These are phyloP conservation scores for Ascochyta lentis DNA, from an alignment of 2,329 filamentous ascomycete genomes.

Conservation along the genomic window DNA sequence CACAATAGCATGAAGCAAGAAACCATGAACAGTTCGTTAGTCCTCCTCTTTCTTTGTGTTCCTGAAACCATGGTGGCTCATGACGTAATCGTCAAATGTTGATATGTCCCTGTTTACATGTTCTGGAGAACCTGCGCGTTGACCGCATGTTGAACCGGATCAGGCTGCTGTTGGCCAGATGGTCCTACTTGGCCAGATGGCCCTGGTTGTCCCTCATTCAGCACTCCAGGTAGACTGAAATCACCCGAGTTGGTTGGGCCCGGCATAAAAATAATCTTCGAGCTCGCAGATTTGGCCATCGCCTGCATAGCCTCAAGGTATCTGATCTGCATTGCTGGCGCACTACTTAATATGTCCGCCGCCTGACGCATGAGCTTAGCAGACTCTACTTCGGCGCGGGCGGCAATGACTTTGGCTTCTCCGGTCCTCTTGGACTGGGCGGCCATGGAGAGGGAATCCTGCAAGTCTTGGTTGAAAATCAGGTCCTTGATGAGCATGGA, in stretches of 20 bases:
- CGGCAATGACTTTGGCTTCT: slow-evolving; percentile 97
- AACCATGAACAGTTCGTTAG: no score
- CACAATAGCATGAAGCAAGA: background rate
- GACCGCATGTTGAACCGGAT: slow-evolving; percentile 72
- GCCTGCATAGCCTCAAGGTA: slow-evolving; percentile 99
- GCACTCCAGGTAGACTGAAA: background rate
- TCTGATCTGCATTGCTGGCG: slow-evolving; percentile 78
- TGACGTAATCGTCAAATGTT: background rate
- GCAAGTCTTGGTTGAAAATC: slow-evolving; percentile 92
- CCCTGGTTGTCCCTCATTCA: background rate
- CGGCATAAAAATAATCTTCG: slow-evolving; percentile 79
- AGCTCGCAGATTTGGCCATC: slow-evolving; percentile 93
- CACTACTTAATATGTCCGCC: slow-evolving; percentile 79
- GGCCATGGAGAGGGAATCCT: slow-evolving; percentile 97
- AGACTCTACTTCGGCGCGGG: slow-evolving; percentile 93
- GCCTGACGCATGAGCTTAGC: slow-evolving; percentile 92
- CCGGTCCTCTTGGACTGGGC: slow-evolving; percentile 98
- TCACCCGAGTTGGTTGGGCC: slow-evolving; percentile 37
- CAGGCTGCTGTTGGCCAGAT: background rate
- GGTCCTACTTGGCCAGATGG: background rate
- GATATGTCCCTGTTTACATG: slow-evolving; percentile 62
- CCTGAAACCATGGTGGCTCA: no score
- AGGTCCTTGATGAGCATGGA: slow-evolving; percentile 99
- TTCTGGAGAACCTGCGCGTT: slow-evolving; percentile 85
- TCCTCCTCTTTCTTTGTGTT: no score